These are phyloP conservation scores for Pseudonitzschia multiseries DNA, from an alignment of 108 stramenopile genomes.

Conservation along the genomic window DNA sequence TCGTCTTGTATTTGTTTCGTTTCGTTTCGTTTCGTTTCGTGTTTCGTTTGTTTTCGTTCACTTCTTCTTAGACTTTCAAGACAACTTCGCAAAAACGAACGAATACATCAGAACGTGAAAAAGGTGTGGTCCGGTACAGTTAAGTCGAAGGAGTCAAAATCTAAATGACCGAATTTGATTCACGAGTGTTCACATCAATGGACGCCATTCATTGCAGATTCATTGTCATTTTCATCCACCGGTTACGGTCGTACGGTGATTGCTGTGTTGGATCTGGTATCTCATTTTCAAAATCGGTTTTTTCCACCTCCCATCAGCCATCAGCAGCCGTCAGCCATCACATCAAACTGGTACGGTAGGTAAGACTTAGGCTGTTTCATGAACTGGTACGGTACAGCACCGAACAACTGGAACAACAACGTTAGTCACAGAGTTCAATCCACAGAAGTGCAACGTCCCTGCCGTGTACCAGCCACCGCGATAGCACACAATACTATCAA, in stretches of 20 bases:
- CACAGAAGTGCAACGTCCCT: too few species aligned
- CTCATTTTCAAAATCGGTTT: not conserved
- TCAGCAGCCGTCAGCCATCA: not conserved
- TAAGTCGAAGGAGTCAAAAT: not conserved
- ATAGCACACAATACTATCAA: not conserved
- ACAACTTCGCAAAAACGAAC: too few species aligned
- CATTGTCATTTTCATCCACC: not conserved
- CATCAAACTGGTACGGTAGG: not conserved
- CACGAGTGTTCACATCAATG: not conserved
- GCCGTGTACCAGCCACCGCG: not conserved
- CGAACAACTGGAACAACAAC: too few species aligned
- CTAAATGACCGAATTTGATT: not conserved
- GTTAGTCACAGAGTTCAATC: too few species aligned
- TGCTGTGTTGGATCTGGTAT: not conserved
- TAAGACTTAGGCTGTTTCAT: too few species aligned
- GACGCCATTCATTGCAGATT: slow-evolving; percentile 7
- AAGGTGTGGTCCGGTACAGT: too few species aligned
- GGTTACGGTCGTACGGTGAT: not conserved
- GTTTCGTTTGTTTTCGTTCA: too few species aligned
- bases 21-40: too few species aligned
- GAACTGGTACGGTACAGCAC: not conserved
- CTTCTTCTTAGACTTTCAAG: too few species aligned
- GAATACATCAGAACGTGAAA: too few species aligned
- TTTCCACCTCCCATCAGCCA: not conserved
- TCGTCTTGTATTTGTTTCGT: too few species aligned